phyloP scores from a whole-genome alignment of 495 filamentous ascomycete species.

The Penicillium herquei region DNA sequence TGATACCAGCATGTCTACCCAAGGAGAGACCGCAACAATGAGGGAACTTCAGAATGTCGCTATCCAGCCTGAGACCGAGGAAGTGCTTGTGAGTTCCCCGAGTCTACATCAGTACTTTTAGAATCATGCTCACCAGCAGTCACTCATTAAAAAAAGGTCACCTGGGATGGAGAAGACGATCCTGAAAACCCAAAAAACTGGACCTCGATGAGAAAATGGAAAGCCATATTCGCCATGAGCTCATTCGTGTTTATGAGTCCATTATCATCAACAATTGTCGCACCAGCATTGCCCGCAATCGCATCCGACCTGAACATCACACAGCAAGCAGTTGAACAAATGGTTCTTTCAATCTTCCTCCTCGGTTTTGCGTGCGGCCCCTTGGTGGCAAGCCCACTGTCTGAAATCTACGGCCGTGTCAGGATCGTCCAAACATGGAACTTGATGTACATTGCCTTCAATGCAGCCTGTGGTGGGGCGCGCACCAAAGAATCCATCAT shows the following conservation, averaged over 20 bases:
- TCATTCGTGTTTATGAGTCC: constrained; percentile 3
- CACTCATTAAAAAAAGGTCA: neutral
- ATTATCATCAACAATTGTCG: neutral
- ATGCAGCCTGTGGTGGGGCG: neutral
- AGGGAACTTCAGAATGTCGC: too few species aligned
- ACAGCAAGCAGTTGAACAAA: neutral
- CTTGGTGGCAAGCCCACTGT: neutral
- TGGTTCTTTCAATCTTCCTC: constrained; percentile 2
- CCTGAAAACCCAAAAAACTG: constrained; percentile 3
- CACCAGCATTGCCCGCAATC: neutral
- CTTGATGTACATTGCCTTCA: constrained; percentile 1
- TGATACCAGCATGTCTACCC: too few species aligned
- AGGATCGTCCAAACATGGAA: neutral
- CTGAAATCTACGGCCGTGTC: neutral
- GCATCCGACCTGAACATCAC: neutral
- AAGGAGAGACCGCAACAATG: too few species aligned
- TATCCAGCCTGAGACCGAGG: too few species aligned
- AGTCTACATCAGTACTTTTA: too few species aligned
- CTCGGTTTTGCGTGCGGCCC: neutral
- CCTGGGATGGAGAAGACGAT: constrained; percentile 1
- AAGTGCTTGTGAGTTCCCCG: too few species aligned
- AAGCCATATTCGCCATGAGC: neutral
- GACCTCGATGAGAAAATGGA: neutral
- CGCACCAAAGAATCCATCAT: neutral
- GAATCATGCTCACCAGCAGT: too few species aligned